These are phyloP conservation scores for Eremomyces bilateralis DNA, from an alignment of 495 filamentous ascomycete species.

Conservation along the genomic window DNA sequence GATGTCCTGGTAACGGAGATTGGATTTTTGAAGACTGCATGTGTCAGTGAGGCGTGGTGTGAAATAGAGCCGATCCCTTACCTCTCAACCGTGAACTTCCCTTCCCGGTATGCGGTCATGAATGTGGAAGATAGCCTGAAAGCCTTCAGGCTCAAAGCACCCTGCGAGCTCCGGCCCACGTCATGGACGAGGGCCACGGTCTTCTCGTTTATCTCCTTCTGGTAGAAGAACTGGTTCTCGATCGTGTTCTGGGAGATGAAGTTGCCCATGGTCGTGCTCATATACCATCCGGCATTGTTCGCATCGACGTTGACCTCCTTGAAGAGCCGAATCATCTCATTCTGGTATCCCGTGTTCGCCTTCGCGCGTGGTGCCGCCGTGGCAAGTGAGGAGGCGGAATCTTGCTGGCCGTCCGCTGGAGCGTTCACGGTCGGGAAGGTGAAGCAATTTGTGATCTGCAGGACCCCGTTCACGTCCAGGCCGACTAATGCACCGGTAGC, in stretches of 20 bases:
- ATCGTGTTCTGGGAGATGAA: slow-evolving; percentile 87
- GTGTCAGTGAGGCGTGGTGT: neutral
- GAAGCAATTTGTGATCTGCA: slow-evolving; percentile 89
- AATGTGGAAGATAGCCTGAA: slow-evolving; percentile 77
- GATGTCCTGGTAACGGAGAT: slow-evolving; percentile 83
- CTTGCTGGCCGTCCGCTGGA: slow-evolving; percentile 46
- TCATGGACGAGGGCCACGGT: slow-evolving; percentile 93
- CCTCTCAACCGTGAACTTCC: slow-evolving; percentile 92
- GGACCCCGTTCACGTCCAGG: slow-evolving; percentile 64
- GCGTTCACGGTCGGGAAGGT: slow-evolving; percentile 76
- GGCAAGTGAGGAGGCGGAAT: slow-evolving; percentile 55
- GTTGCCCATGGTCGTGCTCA: slow-evolving; percentile 95
- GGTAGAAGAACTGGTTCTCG: slow-evolving; percentile 95
- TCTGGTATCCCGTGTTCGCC: slow-evolving; percentile 70
- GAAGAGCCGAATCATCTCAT: slow-evolving; percentile 91
- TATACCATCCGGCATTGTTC: slow-evolving; percentile 97
- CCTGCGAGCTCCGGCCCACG: slow-evolving; percentile 79
- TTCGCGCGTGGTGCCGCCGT: slow-evolving; percentile 82
- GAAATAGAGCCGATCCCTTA: slow-evolving; percentile 23
- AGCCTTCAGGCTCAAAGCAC: slow-evolving; percentile 69
- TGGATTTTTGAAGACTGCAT: slow-evolving; percentile 67
- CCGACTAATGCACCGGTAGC: slow-evolving; percentile 81
- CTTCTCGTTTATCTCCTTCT: slow-evolving; percentile 76
- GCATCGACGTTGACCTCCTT: slow-evolving; percentile 96
- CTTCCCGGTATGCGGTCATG: slow-evolving; percentile 84